A percentile compares a stretch with the other conserved stretches of the same genome.
These are phyloP conservation scores for Mycena leptocephala DNA, from an alignment of 768 basidiomycete genomes.

Conservation along the genomic window DNA sequence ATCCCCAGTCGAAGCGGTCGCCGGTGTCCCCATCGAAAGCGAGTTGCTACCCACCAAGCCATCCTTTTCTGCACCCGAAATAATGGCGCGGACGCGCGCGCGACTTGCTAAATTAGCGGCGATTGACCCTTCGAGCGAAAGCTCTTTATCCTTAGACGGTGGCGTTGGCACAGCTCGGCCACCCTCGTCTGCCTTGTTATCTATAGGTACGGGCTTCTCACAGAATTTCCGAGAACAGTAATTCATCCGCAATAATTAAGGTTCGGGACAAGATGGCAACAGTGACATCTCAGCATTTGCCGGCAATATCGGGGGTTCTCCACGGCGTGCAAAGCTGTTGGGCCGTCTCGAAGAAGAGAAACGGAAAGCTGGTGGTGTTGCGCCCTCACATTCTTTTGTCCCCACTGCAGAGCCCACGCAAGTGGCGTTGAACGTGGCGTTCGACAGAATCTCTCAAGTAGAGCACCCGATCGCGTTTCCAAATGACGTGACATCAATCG, in stretches of 20 bases:
- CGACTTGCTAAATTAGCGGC: slow-evolving; percentile 30
- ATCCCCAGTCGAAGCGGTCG: background rate
- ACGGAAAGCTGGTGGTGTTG: slow-evolving; percentile 39
- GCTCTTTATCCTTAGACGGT: slow-evolving; percentile 1
- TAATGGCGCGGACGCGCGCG: slow-evolving; percentile 49
- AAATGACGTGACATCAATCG: background rate
- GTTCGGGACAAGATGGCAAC: slow-evolving; percentile 30
- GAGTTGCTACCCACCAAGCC: background rate
- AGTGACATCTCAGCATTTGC: slow-evolving; percentile 29
- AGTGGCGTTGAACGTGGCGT: slow-evolving; percentile 22
- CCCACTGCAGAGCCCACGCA: background rate
- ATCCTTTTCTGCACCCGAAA: slow-evolving; percentile 39
- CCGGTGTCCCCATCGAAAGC: background rate
- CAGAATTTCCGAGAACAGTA: background rate
- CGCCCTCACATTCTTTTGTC: background rate
- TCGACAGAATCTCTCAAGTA: slow-evolving; percentile 28
- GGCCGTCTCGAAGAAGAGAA: slow-evolving; percentile 63
- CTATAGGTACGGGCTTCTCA: slow-evolving; percentile 24
- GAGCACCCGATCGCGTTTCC: background rate
- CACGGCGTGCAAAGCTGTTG: slow-evolving; percentile 57
- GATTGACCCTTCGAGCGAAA: background rate
- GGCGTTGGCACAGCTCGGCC: background rate
- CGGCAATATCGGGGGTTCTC: slow-evolving; percentile 2
- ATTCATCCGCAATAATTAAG: slow-evolving; percentile 21
- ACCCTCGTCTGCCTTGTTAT: background rate